phyloP scores from a whole-genome alignment of 2,329 filamentous ascomycete genomes.

The Paecilomyces sp. region DNA sequence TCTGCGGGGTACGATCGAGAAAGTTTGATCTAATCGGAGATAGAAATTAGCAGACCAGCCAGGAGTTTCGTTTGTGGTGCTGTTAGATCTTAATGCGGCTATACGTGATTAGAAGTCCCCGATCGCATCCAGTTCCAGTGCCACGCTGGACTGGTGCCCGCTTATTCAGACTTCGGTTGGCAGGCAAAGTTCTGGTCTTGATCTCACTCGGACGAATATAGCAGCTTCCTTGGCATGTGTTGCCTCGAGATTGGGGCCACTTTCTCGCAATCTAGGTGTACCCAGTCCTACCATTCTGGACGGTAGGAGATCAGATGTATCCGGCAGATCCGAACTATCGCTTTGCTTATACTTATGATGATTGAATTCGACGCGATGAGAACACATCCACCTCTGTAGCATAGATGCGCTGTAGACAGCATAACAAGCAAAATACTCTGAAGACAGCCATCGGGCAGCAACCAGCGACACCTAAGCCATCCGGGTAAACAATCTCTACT shows the following conservation, averaged over 20 bases:
- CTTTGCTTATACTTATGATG: not conserved
- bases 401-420: not conserved
- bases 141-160: not conserved
- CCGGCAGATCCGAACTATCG: not conserved
- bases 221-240: not conserved
- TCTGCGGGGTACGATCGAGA: not conserved
- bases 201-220: not conserved
- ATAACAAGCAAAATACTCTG: not conserved
- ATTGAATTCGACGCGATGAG: not conserved
- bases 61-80: not conserved
- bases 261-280: not conserved
- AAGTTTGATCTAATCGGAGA: not conserved
- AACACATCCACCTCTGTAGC: not conserved
- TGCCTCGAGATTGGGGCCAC: not conserved
- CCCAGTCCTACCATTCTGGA: not conserved
- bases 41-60: not conserved
- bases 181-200: not conserved
- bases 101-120: too few species aligned
- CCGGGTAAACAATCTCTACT: not conserved
- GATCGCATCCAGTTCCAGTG: too few species aligned
- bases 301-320: not conserved
- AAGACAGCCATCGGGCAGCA: not conserved
- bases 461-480: not conserved
- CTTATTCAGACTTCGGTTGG: not conserved
- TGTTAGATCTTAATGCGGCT: not conserved